Evolutionary conservation across 352 stramenopile species (phyloP), one percentile per base, ranked within the genome.

Genomic region (Phytopythium cucurbitacearum): DNA sequence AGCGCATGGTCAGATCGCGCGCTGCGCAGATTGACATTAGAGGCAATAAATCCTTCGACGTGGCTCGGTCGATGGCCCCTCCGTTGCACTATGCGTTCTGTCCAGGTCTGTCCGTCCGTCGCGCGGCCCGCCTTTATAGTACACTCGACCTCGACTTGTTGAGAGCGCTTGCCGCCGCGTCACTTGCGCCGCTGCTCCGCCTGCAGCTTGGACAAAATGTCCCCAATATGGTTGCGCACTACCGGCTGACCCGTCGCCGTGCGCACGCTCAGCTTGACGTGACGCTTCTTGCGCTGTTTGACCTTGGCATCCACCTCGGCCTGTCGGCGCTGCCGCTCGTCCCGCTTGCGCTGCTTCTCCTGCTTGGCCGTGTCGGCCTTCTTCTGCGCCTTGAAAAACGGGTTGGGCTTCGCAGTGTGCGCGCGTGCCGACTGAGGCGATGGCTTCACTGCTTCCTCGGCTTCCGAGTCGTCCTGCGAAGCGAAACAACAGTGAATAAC

Each of bases 311-410:
- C 79, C 9, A 67, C 59, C n/a, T 73, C 62, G 11, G 60, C 61
- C 5, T 75, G 51, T 37, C 80, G 76, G 54, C 87, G 60, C 51
- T 83, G 56, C 33, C 80, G 81, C 36, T 82, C 76, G 38, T 77
- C 63, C 1, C 63, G 56, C 44, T 48, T 52, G 5, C 57, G 58
- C 45, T 86, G 55, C 40, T 77, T 75, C 61, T 91, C 77, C 34
- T 70, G 54, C 39, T 84, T 85, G 0, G 57, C 64, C 16, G 76
- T 49, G 11, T 76, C 66, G 0, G 84, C 84, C 51, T 91, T 85
- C 64, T 87, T 86, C 67, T 91, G 88, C 0, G 80, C 80, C 57
- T 91, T 94, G 57, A 86, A 94, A 48, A 94, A 89, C 38, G 83
- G 83, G 51, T 94, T 80, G 0, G 83, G 83, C 56, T 85, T 87